Conservation (phyloP, 2,329 filamentous ascomycete genomes). For the Ascosphaera apis region DNA sequence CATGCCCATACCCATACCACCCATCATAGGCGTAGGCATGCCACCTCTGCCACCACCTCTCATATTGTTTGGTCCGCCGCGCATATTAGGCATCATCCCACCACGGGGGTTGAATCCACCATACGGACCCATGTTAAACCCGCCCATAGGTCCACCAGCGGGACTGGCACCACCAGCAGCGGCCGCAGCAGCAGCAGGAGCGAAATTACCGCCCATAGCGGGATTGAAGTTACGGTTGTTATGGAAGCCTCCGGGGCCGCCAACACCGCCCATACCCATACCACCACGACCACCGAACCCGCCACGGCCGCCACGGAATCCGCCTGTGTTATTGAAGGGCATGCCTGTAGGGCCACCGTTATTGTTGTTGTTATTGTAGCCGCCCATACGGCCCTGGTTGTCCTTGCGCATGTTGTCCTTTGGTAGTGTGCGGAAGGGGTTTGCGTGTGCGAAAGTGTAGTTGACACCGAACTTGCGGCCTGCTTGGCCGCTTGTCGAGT, state of each 20-base stretch:
- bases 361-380: no score
- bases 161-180: slow-evolving; percentile 23
- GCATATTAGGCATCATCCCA: slow-evolving; percentile 30
- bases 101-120: slow-evolving; percentile 28
- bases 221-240: slow-evolving; percentile 26
- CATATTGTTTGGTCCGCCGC: slow-evolving; percentile 33
- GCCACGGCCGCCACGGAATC: slow-evolving; percentile 29
- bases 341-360: no score
- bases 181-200: slow-evolving; percentile 19
- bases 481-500: slow-evolving; percentile 27
- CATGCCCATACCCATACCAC: slow-evolving; percentile 23
- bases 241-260: slow-evolving; percentile 29
- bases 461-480: slow-evolving; percentile 46
- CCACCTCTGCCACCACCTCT: slow-evolving; percentile 33
- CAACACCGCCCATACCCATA: slow-evolving; percentile 16
- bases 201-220: slow-evolving; percentile 19
- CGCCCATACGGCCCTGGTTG: no score
- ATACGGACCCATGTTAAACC: slow-evolving; percentile 28
- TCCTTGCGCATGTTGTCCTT: slow-evolving; percentile 39
- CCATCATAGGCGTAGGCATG: slow-evolving; percentile 35
- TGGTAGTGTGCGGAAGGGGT: slow-evolving; percentile 76
- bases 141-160: slow-evolving; percentile 23
- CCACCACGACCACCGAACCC: slow-evolving; percentile 27
- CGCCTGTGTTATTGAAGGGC: slow-evolving; percentile 25
- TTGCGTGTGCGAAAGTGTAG: slow-evolving; percentile 54